These are phyloP conservation scores for Cyberlindnera misumaiensis DNA, from an alignment of 805 yeast genomes.

Conservation along the genomic window DNA sequence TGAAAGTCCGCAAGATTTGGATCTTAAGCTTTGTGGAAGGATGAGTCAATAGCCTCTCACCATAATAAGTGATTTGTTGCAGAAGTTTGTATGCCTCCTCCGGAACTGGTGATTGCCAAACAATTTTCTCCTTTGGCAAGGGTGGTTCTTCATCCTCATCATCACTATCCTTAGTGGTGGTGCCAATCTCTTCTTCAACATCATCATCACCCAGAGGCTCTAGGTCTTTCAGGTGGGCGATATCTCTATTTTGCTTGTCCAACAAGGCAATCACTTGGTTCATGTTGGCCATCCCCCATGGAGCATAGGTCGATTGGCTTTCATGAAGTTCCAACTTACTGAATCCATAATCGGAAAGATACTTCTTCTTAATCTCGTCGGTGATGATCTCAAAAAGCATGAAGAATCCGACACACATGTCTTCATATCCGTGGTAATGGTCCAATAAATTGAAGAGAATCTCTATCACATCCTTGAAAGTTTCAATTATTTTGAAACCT, in stretches of 20 bases:
- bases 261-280: slow-evolving; percentile 39
- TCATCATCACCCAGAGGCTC: slow-evolving; percentile 34
- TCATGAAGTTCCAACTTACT: slow-evolving; percentile 16
- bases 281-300: slow-evolving; percentile 39
- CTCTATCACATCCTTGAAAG: slow-evolving; percentile 65
- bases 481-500: slow-evolving; percentile 58
- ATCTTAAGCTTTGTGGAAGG: slow-evolving; percentile 49
- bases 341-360: slow-evolving; percentile 24
- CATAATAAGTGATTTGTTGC: slow-evolving; percentile 57
- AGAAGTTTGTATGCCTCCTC: slow-evolving; percentile 49
- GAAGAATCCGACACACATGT: slow-evolving; percentile 67
- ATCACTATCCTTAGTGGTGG: slow-evolving; percentile 29
- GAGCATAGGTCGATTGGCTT: slow-evolving; percentile 19
- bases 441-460: slow-evolving; percentile 75
- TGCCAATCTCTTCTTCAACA: slow-evolving; percentile 29
- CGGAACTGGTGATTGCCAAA: slow-evolving; percentile 70
- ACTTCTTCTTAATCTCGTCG: slow-evolving; percentile 36
- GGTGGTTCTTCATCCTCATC: slow-evolving; percentile 21
- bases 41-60: slow-evolving; percentile 64
- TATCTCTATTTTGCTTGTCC: slow-evolving; percentile 28
- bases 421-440: slow-evolving; percentile 74
- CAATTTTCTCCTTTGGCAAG: slow-evolving; percentile 24
- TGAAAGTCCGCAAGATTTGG: slow-evolving; percentile 47
- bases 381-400: slow-evolving; percentile 58
- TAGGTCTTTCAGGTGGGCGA: slow-evolving; percentile 23